Base-by-base conservation (phyloP, 2,329 filamentous ascomycete genomes). In the Xylariaceae sp. region DNA sequence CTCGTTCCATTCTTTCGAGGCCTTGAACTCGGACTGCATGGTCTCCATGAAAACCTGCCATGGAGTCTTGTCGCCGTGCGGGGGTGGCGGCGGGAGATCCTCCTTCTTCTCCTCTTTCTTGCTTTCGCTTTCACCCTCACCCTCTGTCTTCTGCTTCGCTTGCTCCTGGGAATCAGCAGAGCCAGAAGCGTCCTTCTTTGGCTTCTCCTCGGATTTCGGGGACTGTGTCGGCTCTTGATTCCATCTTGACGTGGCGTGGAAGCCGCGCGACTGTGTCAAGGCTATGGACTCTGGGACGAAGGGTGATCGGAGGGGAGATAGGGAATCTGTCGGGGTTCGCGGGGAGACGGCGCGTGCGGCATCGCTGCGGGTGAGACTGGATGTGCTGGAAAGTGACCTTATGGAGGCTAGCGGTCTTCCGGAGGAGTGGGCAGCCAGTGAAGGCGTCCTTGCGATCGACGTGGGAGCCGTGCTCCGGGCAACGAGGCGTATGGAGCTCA, bases 41-140 rank as follows among this genome's bases (percentile, higher is more conserved):
- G 94, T 99, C 72, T 99, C 94, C 71, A 90, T 90, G 78, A 99
- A 99, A 37, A 99, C 94, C 74, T 97, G 91, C 92, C 94, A 97
- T 56, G 94, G 94, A 2, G 93, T 94, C 81, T 99, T 99, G 78
- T 96, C 92, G 62, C 94, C 94, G 72, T 99, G 94, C 17, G 92
- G 93, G n/a, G 94, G 93, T 11, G 92, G 93, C 18, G 93, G 90
- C 10, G 92, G 88, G 34, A 84, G 75, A 62, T 91, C 85, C 68
- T 90, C 84, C 72, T 86, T 82, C 72, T 87, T 81, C 71, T 84
- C 77, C 61, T 82, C 75, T 64, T 84, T 78, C 59, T 81, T 77
- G 54, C 82, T 76, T 50, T 81, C 74, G 50, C 76, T 72, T 10
- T 68, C 71, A 47, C 80, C 75, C 61, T 76, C 75, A 37, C 75